Base-by-base conservation (phyloP, 306 rosid species). In the Comarum palustre region DNA sequence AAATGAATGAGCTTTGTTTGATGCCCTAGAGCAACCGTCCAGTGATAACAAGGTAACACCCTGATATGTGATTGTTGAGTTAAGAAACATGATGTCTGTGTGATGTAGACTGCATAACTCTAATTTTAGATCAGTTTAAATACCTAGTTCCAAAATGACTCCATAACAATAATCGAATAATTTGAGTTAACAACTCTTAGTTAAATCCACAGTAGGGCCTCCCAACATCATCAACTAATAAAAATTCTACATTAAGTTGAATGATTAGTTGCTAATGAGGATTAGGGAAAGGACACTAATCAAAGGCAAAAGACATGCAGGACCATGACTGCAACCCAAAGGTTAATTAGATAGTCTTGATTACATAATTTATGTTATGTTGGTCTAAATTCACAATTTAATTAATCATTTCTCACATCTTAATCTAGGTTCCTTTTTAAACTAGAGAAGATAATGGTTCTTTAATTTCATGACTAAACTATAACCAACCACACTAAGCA, bases 101-200 rank as follows among this genome's bases (percentile, higher is more conserved):
- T 41, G 55, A 29, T 65, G 71, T 57, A 42, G 63, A 69, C 36
- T 46, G 29, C 57, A 36, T 27, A 22, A 66, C 42, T 66, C n/a
- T 61, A 70, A 12, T 71, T 61, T 31, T 34, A 17, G 20, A 69
- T 24, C 36, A 41, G 20, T 50, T 15, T 4, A 60, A 36, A 47
- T 17, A 36, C 5, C 39, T 71, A 48, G 42, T 41, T 71, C 64
- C 47, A 50, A 77, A 63, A 34, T 50, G 76, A 70, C 16, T 48
- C 52, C 69, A 31, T 19, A 34, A 11, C 64, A 69, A 47, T 69
- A 66, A 77, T 60, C 42, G 69, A 69, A 59, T 24, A 45, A 68
- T 79, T 73, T 60, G 60, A 50, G 60, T 47, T 73, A 17, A 32
- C 70, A 73, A 74, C 71, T 73, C 66, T 68, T 20, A 74, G 69